Evolutionary conservation across 1,139 yeast genomes (phyloP), one percentile per base, ranked within the genome.

Genomic region (Candida buenavistaensis): DNA sequence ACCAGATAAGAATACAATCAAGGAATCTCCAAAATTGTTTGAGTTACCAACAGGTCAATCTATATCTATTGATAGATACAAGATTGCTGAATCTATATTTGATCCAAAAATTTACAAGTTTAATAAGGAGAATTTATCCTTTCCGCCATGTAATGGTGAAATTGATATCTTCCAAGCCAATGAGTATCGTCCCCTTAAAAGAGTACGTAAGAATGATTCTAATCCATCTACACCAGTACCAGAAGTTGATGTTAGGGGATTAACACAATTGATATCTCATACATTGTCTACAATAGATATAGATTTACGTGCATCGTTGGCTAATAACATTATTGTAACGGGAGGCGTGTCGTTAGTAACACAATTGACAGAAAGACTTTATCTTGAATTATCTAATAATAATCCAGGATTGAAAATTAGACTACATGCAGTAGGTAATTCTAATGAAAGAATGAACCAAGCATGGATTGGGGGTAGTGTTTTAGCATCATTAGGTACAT

Each of bases 401-500:
- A 80, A 90, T 50, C 97, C 97, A 1, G 96, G 97, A n/a, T 71
- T 90, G 47, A 92, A 92, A 59, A 82, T 92, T 35, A 72, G 97
- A 52, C 75, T 92, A 30, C 87, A 89, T 50, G 87, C 97, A 1
- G 81, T 87, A 4, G 97, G 98, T 24, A 87, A 86, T 55, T 63
- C 85, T 2, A 73, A 75, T 33, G 98, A 92, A 59, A 75, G 97
- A 51, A 78, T 80, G 46, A 86, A 79, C 55, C 89, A 94, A 44
- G 74, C 94, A 6, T 92, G 98, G 97, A 78, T 92, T 37, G 99
- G 99, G 28, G 97, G 97, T 6, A 82, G 95, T 46, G 94, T 92
- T 26, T 68, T 92, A 40, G 83, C 96, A 3, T 84, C 96, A 37
- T 71, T 92, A 51, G 98, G 98, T 17, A 89, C 97, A 2, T 92